phyloP scores from a whole-genome alignment of 2,329 filamentous ascomycete genomes.

The Ophiostoma angusticollis region DNA sequence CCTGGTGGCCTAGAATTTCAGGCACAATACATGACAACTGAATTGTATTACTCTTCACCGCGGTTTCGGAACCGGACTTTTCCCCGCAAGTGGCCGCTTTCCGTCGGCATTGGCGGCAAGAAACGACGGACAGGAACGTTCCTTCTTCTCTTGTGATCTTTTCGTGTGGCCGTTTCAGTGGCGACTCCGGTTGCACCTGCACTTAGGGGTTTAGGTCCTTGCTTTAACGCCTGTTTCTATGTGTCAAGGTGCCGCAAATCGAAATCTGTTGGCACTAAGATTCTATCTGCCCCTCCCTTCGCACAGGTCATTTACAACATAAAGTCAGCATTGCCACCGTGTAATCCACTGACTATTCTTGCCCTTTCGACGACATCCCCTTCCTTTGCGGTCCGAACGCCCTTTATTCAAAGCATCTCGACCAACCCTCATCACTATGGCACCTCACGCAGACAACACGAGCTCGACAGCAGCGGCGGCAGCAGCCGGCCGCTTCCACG shows the following conservation, averaged over 20 bases:
- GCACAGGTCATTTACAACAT: too few species aligned
- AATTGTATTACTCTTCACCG: too few species aligned
- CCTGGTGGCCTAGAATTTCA: too few species aligned
- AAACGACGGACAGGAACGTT: neutral
- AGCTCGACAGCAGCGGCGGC: constrained; percentile 21
- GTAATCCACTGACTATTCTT: too few species aligned
- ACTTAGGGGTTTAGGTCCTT: constrained; percentile 48
- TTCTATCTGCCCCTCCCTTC: too few species aligned
- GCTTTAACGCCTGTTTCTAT: constrained; percentile 6
- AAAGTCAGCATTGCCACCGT: too few species aligned
- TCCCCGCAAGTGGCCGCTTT: too few species aligned
- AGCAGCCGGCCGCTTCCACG: constrained; percentile 45
- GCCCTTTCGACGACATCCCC: neutral
- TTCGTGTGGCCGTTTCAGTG: neutral
- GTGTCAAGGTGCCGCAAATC: constrained; percentile 2
- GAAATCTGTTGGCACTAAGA: too few species aligned
- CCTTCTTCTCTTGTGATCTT: neutral
- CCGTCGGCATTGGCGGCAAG: constrained; percentile 16
- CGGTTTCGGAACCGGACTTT: too few species aligned
- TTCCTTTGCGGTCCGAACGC: too few species aligned
- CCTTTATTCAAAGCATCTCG: neutral
- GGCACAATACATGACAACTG: too few species aligned
- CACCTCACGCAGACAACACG: constrained; percentile 42
- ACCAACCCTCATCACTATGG: constrained; percentile 30
- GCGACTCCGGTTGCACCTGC: constrained; percentile 34